Conservation (phyloP, 768 basidiomycete species). For the Mrakia gelida region DNA sequence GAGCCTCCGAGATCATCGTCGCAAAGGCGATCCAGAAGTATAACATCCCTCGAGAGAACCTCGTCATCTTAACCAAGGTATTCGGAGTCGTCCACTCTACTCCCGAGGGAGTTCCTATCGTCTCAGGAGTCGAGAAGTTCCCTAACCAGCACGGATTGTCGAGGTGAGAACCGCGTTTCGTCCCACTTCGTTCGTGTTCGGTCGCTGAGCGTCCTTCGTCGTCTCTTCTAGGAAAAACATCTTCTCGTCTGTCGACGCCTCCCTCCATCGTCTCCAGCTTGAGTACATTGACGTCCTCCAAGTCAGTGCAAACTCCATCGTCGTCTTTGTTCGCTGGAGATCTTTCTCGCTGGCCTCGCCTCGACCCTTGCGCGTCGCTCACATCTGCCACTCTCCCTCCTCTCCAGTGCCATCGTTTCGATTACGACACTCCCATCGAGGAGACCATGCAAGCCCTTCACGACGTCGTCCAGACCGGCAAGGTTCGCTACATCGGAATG, state of each 20-base stretch:
- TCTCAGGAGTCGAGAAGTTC: too few species aligned
- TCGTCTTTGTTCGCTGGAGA: too few species aligned
- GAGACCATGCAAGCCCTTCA: constrained; percentile 28
- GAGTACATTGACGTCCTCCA: constrained; percentile 26
- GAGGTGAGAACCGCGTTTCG: not conserved
- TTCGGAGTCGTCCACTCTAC: too few species aligned
- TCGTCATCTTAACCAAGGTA: not conserved
- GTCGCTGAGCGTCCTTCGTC: not conserved
- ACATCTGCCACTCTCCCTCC: too few species aligned
- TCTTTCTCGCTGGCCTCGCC: too few species aligned
- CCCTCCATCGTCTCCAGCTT: constrained; percentile 10
- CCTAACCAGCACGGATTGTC: not conserved
- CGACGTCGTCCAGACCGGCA: constrained; percentile 27
- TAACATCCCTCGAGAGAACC: constrained; percentile 14
- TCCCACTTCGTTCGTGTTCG: too few species aligned
- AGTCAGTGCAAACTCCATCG: too few species aligned
- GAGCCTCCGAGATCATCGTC: not conserved
- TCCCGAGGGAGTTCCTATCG: too few species aligned
- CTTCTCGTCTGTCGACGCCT: constrained; percentile 19
- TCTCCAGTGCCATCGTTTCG: constrained; percentile 27
- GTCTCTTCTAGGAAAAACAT: not conserved
- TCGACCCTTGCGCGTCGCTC: too few species aligned
- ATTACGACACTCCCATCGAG: constrained; percentile 26
- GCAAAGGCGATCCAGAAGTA: constrained; percentile 23
- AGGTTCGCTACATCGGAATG: constrained; percentile 32